A percentile compares a stretch with the other conserved stretches of the same genome.
phyloP scores from a whole-genome alignment of 164 flowering plant genomes.

The Hamamelis virginiana region DNA sequence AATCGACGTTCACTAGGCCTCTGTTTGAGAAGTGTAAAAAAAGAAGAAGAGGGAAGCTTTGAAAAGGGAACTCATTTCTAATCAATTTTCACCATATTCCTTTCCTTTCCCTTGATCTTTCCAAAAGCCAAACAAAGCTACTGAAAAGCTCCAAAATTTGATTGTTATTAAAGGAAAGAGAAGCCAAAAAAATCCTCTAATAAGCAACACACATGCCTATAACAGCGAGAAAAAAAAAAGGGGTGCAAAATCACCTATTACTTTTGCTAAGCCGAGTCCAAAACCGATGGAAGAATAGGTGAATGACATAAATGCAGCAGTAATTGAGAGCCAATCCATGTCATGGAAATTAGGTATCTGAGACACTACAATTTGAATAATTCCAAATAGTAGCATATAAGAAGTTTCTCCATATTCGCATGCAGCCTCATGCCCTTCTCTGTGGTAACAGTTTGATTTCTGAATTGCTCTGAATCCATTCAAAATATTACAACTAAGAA shows the following conservation, averaged over 20 bases:
- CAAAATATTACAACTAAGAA: neutral
- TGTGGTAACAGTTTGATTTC: conserved; percentile 53
- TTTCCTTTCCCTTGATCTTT: no score
- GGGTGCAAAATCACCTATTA: conserved; percentile 38
- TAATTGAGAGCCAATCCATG: conserved; percentile 43
- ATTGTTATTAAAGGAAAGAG: no score
- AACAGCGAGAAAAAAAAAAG: no score
- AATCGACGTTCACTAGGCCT: no score
- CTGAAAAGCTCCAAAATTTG: no score
- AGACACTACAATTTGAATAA: conserved; percentile 37
- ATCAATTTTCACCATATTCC: no score
- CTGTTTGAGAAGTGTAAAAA: no score
- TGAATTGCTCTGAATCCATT: conserved; percentile 38
- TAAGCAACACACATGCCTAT: no score
- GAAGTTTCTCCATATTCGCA: conserved; percentile 28
- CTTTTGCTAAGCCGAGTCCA: conserved; percentile 55
- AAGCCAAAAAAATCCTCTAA: no score
- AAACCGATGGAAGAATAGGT: conserved; percentile 56
- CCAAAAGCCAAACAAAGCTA: no score
- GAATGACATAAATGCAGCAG: conserved; percentile 70
- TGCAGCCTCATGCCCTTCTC: conserved; percentile 38
- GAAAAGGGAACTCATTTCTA: no score
- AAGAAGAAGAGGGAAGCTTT: no score
- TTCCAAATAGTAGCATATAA: conserved; percentile 48
- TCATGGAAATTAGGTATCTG: conserved; percentile 54